A percentile compares a stretch with the other conserved stretches of the same genome.
These are phyloP conservation scores for Annulohypoxylon nitens DNA, from an alignment of 495 filamentous ascomycete species.

Conservation along the genomic window DNA sequence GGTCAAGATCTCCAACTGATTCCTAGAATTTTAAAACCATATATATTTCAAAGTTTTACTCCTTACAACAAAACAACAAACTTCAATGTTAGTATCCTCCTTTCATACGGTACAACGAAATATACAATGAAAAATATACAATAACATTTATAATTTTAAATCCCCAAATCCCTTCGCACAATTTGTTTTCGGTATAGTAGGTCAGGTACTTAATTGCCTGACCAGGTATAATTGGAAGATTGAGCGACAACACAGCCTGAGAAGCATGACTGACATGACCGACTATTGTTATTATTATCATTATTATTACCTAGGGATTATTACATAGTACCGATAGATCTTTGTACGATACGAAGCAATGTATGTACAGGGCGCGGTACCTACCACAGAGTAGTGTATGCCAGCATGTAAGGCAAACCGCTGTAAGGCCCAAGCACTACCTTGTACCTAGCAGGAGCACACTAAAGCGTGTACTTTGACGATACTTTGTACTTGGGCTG, in stretches of 20 bases:
- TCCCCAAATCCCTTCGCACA: neutral
- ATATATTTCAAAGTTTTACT: neutral
- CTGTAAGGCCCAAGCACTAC: conserved; percentile 9
- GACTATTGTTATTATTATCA: conserved; percentile 2
- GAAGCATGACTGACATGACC: neutral
- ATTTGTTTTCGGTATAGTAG: conserved; percentile 9
- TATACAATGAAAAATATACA: neutral
- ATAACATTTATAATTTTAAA: neutral
- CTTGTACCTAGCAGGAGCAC: neutral
- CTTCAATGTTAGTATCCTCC: neutral
- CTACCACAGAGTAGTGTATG: too few species aligned
- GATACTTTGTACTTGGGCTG: conserved; percentile 43
- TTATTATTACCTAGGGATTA: neutral
- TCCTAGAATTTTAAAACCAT: neutral
- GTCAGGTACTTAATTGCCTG: neutral
- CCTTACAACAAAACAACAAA: neutral
- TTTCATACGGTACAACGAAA: neutral
- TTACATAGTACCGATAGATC: conserved; percentile 7
- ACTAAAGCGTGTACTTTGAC: conserved; percentile 12
- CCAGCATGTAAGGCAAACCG: conserved; percentile 14
- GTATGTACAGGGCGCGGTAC: conserved; percentile 6
- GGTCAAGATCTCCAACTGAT: neutral
- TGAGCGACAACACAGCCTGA: conserved; percentile 29
- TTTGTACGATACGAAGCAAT: conserved; percentile 16
- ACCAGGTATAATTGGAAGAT: conserved; percentile 21